Evolutionary conservation across 176 grass and related monocot species (phyloP), one percentile per base, ranked within the genome.

Genomic region (Aegilops sharonensis): DNA sequence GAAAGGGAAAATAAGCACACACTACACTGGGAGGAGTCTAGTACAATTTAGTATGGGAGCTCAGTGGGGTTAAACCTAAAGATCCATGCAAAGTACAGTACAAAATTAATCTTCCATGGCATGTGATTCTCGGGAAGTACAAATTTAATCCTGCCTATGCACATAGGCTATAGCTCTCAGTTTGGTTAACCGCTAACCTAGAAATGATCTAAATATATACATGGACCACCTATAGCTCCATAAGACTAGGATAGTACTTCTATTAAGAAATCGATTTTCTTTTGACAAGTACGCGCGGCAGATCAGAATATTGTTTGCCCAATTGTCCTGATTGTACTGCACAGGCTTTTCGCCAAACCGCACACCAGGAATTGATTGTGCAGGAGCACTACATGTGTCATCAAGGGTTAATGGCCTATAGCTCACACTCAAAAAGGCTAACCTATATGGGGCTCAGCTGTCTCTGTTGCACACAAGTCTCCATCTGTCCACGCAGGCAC

Each of bases 331-430:
- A 68, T 76, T 87, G 77, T 88, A 80, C 77, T 29, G 50, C 77
- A 63, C 17, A 81, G 40, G 13, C 85, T 91, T 91, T 91, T 70
- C 18, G 81, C 81, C 89, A 70, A 91, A 88, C 85, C 66, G 10
- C 62, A 77, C 85, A 88, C 89, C 75, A 88, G 47, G 21, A 5
- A 15, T 11, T 43, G 57, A 80, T 91, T 59, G 80, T 80, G 78
- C 78, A 73, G 57, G 59, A 80, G 60, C 61, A 75, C 62, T 72
- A 72, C 25, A 79, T 72, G 50, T 73, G 78, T 52, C 47, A 64
- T 37, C 7, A 23, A 64, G 29, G 15, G 29, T 56, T 79, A 71
- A 64, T 68, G 62, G 47, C 62, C 35, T 81, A 36, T 25, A 57
- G 48, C 64, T 72, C 47, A 62, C 29, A 50, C 75, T 79, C 68